Percentiles rank a stretch among this genome's conserved stretches.
phyloP scores from a whole-genome alignment of 192 early-diverging fungal genomes.

The Oehlia diaphana region DNA sequence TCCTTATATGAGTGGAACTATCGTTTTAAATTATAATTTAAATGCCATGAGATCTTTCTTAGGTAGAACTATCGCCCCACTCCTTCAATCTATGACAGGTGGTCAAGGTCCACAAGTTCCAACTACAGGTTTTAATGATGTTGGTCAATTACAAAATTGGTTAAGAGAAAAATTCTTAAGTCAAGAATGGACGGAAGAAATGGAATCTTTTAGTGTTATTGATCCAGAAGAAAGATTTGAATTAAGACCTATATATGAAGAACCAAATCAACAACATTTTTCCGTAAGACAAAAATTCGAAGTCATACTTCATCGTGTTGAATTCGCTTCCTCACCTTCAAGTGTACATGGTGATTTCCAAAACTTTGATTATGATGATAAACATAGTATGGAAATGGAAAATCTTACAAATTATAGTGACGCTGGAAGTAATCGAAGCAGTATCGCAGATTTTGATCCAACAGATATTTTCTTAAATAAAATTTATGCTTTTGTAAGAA shows the following conservation, averaged over 20 bases:
- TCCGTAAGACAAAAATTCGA: background rate
- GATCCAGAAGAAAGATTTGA: slow-evolving; percentile 7
- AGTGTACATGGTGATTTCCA: background rate
- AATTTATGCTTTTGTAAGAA: background rate
- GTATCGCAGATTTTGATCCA: background rate
- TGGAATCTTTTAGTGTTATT: background rate
- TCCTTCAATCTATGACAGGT: background rate
- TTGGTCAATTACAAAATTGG: slow-evolving; percentile 6
- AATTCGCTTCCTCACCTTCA: background rate
- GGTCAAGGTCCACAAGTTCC: background rate
- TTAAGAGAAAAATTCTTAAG: background rate
- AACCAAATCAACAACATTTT: background rate
- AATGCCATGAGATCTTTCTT: background rate
- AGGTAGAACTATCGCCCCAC: background rate
- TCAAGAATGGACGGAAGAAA: background rate
- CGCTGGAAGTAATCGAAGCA: background rate
- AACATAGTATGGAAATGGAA: background rate
- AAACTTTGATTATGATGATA: background rate
- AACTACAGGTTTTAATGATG: background rate
- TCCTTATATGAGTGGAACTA: slow-evolving; percentile 4
- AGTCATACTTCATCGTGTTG: background rate
- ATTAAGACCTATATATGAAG: background rate
- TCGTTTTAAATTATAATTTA: slow-evolving; percentile 22
- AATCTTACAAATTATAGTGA: background rate
- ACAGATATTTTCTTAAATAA: background rate